Evolutionary conservation across 805 yeast genomes (phyloP).

Genomic region (Tetrapisispora taiwanensis): DNA sequence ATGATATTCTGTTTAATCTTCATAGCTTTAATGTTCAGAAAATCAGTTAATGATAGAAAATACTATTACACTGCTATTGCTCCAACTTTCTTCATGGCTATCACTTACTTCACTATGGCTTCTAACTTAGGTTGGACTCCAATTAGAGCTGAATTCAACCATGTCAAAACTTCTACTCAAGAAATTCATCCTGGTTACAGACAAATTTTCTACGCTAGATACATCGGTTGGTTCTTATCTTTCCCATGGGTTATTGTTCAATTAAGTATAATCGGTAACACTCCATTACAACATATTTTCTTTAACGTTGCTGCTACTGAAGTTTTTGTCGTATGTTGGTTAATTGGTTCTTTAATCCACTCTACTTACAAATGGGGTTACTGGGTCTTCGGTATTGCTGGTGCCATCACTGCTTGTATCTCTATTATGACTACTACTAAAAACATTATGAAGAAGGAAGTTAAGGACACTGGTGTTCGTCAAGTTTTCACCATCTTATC

Average conservation of each 20-base stretch:
- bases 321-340: slow-evolving; percentile 35
- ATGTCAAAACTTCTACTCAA: slow-evolving; percentile 30
- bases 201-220: slow-evolving; percentile 49
- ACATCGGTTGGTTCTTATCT: slow-evolving; percentile 49
- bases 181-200: slow-evolving; percentile 30
- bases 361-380: slow-evolving; percentile 47
- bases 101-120: slow-evolving; percentile 48
- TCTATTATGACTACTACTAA: slow-evolving; percentile 20
- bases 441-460: slow-evolving; percentile 12
- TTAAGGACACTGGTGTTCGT: slow-evolving; percentile 16
- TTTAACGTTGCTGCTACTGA: slow-evolving; percentile 31
- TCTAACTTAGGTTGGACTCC: slow-evolving; percentile 50
- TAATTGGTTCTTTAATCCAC: slow-evolving; percentile 35
- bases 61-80: slow-evolving; percentile 34
- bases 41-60: slow-evolving; percentile 29
- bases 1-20: slow-evolving; percentile 27
- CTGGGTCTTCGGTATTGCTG: slow-evolving; percentile 32
- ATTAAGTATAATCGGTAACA: slow-evolving; percentile 18
- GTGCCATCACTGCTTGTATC: slow-evolving; percentile 13
- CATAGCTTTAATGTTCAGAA: slow-evolving; percentile 19
- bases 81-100: slow-evolving; percentile 36
- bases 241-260: slow-evolving; percentile 36
- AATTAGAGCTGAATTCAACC: slow-evolving; percentile 40
- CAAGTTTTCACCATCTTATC: slow-evolving; percentile 14
- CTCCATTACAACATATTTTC: slow-evolving; percentile 19